Percentiles rank a stretch among this genome's conserved stretches.
phyloP scores from a whole-genome alignment of 2,329 filamentous ascomycete species.

The Aspergillus luchuensis region DNA sequence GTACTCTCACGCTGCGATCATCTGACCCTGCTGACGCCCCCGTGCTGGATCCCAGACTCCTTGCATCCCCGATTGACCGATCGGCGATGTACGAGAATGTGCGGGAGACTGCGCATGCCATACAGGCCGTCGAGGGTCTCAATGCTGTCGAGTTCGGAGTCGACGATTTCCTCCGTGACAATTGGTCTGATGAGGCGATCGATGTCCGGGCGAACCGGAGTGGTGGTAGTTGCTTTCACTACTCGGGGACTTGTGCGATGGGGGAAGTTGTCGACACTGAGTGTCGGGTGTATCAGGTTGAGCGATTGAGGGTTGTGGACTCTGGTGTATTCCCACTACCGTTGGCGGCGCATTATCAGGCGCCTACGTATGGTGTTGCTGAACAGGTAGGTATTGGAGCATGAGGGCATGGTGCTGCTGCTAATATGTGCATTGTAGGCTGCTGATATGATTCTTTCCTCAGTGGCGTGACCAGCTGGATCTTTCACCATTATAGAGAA shows the following conservation, averaged over 20 bases:
- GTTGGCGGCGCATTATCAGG: constrained; percentile 5
- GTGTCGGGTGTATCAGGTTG: background rate
- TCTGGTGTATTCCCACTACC: background rate
- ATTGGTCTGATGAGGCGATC: constrained; percentile 1
- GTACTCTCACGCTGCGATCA: background rate
- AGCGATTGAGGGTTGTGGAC: constrained; percentile 2
- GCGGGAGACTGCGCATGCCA: background rate
- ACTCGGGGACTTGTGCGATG: background rate
- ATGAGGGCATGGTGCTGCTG: background rate
- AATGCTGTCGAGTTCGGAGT: background rate
- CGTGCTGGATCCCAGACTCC: background rate
- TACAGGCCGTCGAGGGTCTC: background rate
- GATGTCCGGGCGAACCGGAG: background rate
- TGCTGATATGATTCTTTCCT: background rate
- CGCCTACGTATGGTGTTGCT: background rate
- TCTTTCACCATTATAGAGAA: too few relatives aligned
- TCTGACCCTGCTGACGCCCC: background rate
- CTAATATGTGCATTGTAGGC: background rate
- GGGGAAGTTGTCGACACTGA: background rate
- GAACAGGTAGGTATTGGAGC: background rate
- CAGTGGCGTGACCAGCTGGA: background rate
- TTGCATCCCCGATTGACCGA: constrained; percentile 1
- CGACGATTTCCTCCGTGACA: background rate
- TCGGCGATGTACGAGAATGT: constrained; percentile 1
- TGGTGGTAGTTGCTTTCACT: background rate